Evolutionary conservation across 2,329 filamentous ascomycete genomes (phyloP).

Genomic region (Grosmannia huntii): DNA sequence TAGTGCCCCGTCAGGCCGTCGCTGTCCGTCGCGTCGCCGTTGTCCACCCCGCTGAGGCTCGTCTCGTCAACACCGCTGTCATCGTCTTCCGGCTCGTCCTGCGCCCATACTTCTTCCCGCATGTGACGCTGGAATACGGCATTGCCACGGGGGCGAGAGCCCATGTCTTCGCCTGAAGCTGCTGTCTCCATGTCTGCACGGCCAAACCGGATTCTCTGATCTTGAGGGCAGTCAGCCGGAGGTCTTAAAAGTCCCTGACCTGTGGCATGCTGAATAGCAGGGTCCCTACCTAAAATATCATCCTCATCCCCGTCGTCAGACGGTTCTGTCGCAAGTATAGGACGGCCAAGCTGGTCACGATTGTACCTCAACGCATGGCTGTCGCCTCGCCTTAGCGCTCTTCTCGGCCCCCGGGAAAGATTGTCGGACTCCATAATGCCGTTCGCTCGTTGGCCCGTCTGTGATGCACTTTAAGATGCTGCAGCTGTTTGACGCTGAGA

Average conservation of each 20-base stretch:
- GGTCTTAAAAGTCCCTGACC: neutral
- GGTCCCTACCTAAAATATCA: neutral
- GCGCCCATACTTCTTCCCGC: neutral
- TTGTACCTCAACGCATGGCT: neutral
- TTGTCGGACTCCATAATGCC: slow-evolving; percentile 10
- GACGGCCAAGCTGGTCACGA: neutral
- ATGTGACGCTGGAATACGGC: neutral
- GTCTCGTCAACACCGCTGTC: neutral
- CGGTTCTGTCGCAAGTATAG: too few species aligned
- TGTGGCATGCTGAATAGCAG: neutral
- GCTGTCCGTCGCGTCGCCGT: slow-evolving; percentile 10
- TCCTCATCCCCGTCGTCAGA: neutral
- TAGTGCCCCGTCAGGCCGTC: slow-evolving; percentile 11
- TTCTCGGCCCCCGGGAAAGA: slow-evolving; percentile 7
- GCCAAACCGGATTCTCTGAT: neutral
- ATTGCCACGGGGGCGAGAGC: neutral
- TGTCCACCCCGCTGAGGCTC: slow-evolving; percentile 1
- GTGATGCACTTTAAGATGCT: neutral
- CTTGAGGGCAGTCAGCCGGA: neutral
- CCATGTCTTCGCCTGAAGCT: neutral
- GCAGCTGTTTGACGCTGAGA: neutral
- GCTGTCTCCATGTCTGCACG: neutral
- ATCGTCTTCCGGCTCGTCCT: neutral
- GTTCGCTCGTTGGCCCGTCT: neutral
- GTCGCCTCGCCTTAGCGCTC: slow-evolving; percentile 6